Evolutionary conservation across 2,329 filamentous ascomycete genomes (phyloP).

Genomic region (Tolypocladium nubicola): DNA sequence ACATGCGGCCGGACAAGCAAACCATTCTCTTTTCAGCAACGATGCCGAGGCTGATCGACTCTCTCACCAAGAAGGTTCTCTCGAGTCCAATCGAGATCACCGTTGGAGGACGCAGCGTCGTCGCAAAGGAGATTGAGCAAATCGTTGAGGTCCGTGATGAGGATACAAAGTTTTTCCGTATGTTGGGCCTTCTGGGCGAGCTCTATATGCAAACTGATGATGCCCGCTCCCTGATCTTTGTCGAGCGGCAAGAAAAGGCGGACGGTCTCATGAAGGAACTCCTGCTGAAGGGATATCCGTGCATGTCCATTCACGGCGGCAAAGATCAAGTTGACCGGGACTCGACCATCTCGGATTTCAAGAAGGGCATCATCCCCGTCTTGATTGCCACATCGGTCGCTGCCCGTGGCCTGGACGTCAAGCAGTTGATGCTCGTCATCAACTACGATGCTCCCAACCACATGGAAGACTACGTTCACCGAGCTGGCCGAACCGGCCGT

Average conservation of each 20-base stretch:
- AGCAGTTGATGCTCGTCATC: slow-evolving; percentile 89
- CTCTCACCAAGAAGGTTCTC: slow-evolving; percentile 78
- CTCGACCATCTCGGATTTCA: slow-evolving; percentile 88
- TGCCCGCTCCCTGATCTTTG: slow-evolving; percentile 80
- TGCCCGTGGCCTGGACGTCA: slow-evolving; percentile 88
- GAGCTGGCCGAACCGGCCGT: slow-evolving; percentile 84
- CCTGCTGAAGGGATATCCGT: slow-evolving; percentile 76
- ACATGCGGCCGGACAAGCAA: slow-evolving; percentile 84
- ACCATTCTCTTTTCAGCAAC: slow-evolving; percentile 95
- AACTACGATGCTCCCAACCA: slow-evolving; percentile 94
- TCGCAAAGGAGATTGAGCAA: slow-evolving; percentile 87
- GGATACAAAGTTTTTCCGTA: slow-evolving; percentile 69
- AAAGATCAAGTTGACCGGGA: slow-evolving; percentile 91
- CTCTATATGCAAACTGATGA: slow-evolving; percentile 83
- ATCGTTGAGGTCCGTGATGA: slow-evolving; percentile 82
- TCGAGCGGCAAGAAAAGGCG: slow-evolving; percentile 83
- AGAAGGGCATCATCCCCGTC: slow-evolving; percentile 78
- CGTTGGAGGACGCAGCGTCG: slow-evolving; percentile 79
- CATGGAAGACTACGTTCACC: slow-evolving; percentile 92
- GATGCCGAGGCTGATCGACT: slow-evolving; percentile 88
- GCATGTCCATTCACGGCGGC: slow-evolving; percentile 87
- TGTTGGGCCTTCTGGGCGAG: slow-evolving; percentile 79
- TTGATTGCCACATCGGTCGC: slow-evolving; percentile 93
- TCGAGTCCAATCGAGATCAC: slow-evolving; percentile 81
- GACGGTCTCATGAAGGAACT: slow-evolving; percentile 70